phyloP scores from a whole-genome alignment of 2,329 filamentous ascomycete species.

The Colletotrichum shisoi region DNA sequence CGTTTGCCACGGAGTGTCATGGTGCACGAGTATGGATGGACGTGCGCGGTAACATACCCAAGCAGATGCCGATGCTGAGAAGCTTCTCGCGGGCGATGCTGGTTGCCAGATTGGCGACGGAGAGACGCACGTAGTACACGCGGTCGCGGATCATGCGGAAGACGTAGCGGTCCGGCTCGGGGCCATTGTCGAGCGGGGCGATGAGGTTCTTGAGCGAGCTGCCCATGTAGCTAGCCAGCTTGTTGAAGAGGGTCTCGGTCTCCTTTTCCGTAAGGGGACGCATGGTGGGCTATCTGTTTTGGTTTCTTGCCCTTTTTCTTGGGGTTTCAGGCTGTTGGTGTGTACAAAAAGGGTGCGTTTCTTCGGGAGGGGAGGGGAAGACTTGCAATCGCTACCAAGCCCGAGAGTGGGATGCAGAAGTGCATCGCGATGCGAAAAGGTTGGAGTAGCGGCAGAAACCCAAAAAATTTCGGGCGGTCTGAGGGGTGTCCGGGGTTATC shows the following conservation, averaged over 20 bases:
- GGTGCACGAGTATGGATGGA: too few relatives aligned
- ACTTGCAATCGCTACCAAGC: slow-evolving; percentile 14
- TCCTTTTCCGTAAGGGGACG: slow-evolving; percentile 81
- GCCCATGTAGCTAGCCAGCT: slow-evolving; percentile 93
- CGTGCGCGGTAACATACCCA: slow-evolving; percentile 58
- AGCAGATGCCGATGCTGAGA: slow-evolving; percentile 85
- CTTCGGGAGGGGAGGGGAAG: background rate
- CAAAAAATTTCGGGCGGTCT: slow-evolving; percentile 45
- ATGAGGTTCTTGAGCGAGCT: slow-evolving; percentile 86
- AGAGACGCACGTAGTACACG: slow-evolving; percentile 91
- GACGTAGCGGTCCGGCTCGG: slow-evolving; percentile 78
- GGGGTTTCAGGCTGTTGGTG: background rate
- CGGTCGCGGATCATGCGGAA: slow-evolving; percentile 75
- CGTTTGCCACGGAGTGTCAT: background rate
- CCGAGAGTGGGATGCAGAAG: slow-evolving; percentile 19
- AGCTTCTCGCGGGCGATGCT: slow-evolving; percentile 83
- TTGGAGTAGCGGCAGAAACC: slow-evolving; percentile 42
- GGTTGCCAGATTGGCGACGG: slow-evolving; percentile 89
- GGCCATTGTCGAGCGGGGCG: slow-evolving; percentile 72
- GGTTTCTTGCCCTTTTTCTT: background rate
- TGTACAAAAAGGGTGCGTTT: background rate
- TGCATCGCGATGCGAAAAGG: slow-evolving; percentile 31
- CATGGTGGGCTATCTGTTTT: slow-evolving; percentile 61
- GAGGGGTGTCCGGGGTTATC: slow-evolving; percentile 8
- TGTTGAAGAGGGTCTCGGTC: slow-evolving; percentile 84